Conservation (phyloP, 2,329 filamentous ascomycete species). For the Penicillium sp. region DNA sequence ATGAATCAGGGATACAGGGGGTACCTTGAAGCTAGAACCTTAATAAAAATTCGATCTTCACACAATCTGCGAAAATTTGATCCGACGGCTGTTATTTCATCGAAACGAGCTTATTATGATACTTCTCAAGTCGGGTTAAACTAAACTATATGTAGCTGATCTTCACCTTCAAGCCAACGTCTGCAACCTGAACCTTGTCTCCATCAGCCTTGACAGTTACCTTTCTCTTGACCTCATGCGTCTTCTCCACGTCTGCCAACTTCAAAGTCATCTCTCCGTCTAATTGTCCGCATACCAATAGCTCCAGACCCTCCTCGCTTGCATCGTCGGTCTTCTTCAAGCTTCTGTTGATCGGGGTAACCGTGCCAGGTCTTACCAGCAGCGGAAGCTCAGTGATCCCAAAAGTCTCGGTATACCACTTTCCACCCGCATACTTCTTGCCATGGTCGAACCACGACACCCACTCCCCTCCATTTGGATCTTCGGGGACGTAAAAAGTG, state of each 20-base stretch:
- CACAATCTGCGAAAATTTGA: too few relatives aligned
- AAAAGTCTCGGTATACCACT: not conserved
- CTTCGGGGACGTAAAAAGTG: too few relatives aligned
- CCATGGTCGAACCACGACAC: not conserved
- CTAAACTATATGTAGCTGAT: too few relatives aligned
- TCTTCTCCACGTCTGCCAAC: not conserved
- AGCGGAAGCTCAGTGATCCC: not conserved
- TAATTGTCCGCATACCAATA: not conserved
- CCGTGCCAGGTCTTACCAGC: not conserved
- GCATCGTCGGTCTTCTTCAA: too few relatives aligned
- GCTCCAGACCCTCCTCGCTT: too few relatives aligned
- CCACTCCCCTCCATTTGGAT: not conserved
- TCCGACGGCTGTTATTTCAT: too few relatives aligned
- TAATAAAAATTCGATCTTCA: too few relatives aligned
- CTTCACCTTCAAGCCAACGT: not conserved
- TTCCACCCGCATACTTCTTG: not conserved
- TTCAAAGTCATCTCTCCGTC: not conserved
- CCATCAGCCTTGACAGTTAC: not conserved
- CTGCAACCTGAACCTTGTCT: not conserved
- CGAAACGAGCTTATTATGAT: too few relatives aligned
- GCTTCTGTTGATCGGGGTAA: not conserved
- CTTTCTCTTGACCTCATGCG: not conserved
- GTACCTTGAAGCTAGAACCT: too few relatives aligned
- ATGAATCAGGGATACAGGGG: too few relatives aligned
- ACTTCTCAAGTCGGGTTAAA: too few relatives aligned